Base-by-base conservation (phyloP, 169 alveolate genomes). In the Eimeria tenella region DNA sequence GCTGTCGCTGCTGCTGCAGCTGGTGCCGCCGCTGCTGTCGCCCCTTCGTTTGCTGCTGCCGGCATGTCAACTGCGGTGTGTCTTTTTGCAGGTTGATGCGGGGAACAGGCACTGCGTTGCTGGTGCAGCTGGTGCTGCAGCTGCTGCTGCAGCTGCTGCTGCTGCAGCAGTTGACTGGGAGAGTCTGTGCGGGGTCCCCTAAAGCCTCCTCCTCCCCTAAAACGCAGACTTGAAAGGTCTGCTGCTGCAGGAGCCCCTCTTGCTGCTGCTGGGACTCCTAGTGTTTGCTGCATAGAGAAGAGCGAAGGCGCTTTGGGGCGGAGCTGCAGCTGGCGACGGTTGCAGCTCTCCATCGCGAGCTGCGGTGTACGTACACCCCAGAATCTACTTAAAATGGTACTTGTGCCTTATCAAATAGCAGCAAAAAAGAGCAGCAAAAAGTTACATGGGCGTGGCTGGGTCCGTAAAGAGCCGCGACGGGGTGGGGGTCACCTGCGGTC, bases 1-100 rank as follows among this genome's bases (percentile, higher is more conserved):
- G 77, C 77, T 68, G 77, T 68, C 1, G 77, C 77, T 17, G 77
- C 77, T 68, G 77, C 31, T 68, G 77, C 31, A 7, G 77, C 68
- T 58, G 68, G 11, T 17, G 77, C 31, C 1, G 77, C 77, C 4
- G 77, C 31, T 68, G 77, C 49, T 17, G 77, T n/a, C 9, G 77
- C 77, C n/a, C 42, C 31, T 4, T 7, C 77, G 11, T 15, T n/a
- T 68, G 77, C 68, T 58, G 68, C 68, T 58, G 42, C 42, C 42
- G 42, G 42, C 42, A 31, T 31, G 42, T 31, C 42, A 31, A 31
- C 2, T 0, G 42, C 42, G 42, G 42, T 31, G 2, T 31, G 42
- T 2, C 42, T 2, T 31, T 31, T 31, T 0, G 42, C 42, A 31
- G 42, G 42, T 31, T 31, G 42, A 31, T 31, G 42, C 42, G 42